Evolutionary conservation across 148 eudicot genomes (phyloP).

Genomic region (Oxyria digyna): DNA sequence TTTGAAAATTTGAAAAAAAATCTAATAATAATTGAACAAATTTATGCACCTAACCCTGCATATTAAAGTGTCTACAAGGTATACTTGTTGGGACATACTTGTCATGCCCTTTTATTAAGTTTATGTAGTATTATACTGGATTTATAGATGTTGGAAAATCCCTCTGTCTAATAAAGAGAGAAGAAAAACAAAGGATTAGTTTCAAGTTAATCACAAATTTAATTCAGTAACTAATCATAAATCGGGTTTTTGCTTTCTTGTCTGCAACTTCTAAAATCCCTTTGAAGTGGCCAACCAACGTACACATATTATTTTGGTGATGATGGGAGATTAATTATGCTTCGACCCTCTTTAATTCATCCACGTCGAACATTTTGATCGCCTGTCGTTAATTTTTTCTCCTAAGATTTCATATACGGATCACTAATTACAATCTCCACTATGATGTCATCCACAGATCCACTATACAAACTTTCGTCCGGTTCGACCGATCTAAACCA

Average conservation of each 20-base stretch:
- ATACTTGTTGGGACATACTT: neutral
- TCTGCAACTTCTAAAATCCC: neutral
- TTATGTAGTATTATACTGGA: neutral
- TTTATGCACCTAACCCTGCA: neutral
- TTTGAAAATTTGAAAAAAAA: neutral
- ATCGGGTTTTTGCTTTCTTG: conserved; percentile 1
- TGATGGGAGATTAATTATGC: conserved; percentile 3
- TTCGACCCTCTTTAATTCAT: neutral
- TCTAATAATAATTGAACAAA: neutral
- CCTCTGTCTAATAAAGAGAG: neutral
- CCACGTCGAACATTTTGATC: neutral
- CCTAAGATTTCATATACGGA: neutral
- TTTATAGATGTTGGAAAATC: neutral
- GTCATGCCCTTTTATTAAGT: neutral
- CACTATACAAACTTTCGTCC: no score
- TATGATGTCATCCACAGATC: no score
- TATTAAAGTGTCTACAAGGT: neutral
- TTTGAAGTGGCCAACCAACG: neutral
- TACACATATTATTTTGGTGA: neutral
- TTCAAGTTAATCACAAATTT: neutral
- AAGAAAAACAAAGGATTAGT: neutral
- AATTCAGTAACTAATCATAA: neutral
- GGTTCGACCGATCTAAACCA: no score
- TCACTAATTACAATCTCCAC: no score
- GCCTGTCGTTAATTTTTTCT: neutral